phyloP scores from a whole-genome alignment of 148 eudicot species.

The Rhododendron ferrugineum region DNA sequence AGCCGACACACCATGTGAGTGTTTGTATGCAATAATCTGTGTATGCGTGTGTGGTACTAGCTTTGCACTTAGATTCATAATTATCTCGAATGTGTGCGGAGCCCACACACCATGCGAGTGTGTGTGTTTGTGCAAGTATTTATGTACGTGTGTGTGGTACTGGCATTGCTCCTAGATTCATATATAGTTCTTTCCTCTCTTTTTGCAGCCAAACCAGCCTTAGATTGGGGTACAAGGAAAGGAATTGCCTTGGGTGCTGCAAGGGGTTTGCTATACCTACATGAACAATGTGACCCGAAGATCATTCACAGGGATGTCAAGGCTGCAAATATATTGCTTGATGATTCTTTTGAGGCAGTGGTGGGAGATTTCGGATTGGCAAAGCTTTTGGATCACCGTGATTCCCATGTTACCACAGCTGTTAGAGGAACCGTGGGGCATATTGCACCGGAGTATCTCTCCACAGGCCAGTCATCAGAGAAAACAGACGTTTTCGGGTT shows the following conservation, averaged over 20 bases:
- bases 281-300: constrained; percentile 98
- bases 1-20: no score
- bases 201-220: constrained; percentile 68
- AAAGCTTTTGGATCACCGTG: constrained; percentile 73
- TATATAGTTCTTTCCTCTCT: not conserved
- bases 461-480: constrained; percentile 86
- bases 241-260: constrained; percentile 87
- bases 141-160: not conserved
- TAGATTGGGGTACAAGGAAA: constrained; percentile 89
- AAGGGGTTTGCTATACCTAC: constrained; percentile 82
- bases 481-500: constrained; percentile 85
- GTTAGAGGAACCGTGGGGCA: constrained; percentile 83
- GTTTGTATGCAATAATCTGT: no score
- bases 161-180: not conserved
- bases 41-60: no score
- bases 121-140: not conserved
- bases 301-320: constrained; percentile 96
- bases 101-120: no score
- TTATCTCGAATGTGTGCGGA: no score
- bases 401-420: constrained; percentile 80
- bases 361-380: constrained; percentile 91
- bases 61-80: no score
- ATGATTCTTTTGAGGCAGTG: constrained; percentile 80
- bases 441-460: constrained; percentile 79
- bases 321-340: constrained; percentile 93